Evolutionary conservation across 129 eudicot genomes (phyloP).

Genomic region (Chrysanthemum seticuspe): DNA sequence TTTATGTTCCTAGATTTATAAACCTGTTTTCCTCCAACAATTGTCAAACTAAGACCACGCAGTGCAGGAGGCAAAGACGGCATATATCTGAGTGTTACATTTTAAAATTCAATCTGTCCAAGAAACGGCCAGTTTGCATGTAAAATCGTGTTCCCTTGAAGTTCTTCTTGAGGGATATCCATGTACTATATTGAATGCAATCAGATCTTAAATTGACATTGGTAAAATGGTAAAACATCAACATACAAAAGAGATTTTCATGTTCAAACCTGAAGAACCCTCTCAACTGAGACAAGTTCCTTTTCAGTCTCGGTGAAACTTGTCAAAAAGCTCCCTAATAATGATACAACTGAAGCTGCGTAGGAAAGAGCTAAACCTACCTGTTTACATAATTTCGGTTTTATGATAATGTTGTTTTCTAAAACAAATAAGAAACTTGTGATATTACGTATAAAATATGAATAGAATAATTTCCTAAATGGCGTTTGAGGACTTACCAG

Average conservation of each 20-base stretch:
- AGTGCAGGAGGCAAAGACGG: slow-evolving; percentile 90
- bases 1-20: slow-evolving; percentile 11
- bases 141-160: slow-evolving; percentile 34
- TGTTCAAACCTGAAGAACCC: slow-evolving; percentile 73
- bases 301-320: slow-evolving; percentile 98
- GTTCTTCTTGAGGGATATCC: slow-evolving; percentile 82
- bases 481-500: slow-evolving; percentile 49
- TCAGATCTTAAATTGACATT: not conserved
- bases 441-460: not conserved
- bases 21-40: slow-evolving; percentile 78
- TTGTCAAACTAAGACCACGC: slow-evolving; percentile 50
- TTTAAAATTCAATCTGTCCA: slow-evolving; percentile 68
- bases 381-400: slow-evolving; percentile 39
- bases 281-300: slow-evolving; percentile 92
- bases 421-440: slow-evolving; percentile 19
- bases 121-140: slow-evolving; percentile 63
- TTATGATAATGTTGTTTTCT: slow-evolving; percentile 8
- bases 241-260: not conserved
- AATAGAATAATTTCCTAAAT: not conserved
- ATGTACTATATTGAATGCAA: slow-evolving; percentile 53
- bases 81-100: slow-evolving; percentile 80
- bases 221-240: no score
- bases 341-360: slow-evolving; percentile 86
- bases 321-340: slow-evolving; percentile 82
- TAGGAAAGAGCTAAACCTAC: slow-evolving; percentile 98